phyloP scores from a whole-genome alignment of 768 basidiomycete genomes.

The Boletus vinaceobasis region DNA sequence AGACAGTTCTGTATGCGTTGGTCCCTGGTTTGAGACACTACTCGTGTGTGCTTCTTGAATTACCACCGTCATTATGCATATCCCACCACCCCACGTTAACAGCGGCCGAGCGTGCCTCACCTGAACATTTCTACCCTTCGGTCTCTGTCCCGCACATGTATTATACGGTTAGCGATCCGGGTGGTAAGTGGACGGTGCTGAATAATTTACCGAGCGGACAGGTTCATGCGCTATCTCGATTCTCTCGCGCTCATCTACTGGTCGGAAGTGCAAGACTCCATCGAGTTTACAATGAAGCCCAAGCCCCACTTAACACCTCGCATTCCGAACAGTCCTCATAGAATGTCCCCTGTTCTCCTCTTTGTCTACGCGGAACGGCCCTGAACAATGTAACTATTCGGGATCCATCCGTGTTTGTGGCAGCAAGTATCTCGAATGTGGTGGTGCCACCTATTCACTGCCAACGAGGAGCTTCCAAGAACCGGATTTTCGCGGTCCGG shows the following conservation, averaged over 20 bases:
- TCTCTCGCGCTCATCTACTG: constrained; percentile 9
- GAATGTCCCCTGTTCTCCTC: constrained; percentile 1
- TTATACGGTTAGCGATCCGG: background rate
- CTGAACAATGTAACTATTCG: constrained; percentile 3
- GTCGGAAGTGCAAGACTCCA: background rate
- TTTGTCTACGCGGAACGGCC: constrained; percentile 9
- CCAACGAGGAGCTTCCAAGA: constrained; percentile 2
- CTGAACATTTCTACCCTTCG: background rate
- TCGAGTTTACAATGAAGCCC: background rate
- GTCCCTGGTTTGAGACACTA: background rate
- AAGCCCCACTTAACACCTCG: background rate
- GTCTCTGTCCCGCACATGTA: constrained; percentile 7
- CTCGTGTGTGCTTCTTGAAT: background rate
- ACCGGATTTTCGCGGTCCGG: constrained; percentile 1
- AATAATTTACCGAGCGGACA: background rate
- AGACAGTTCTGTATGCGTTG: background rate
- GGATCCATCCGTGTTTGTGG: background rate
- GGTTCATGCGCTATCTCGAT: background rate
- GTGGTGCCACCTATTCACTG: constrained; percentile 4
- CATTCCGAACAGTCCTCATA: background rate
- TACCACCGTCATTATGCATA: background rate
- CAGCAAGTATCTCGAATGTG: background rate
- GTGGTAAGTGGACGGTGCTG: background rate
- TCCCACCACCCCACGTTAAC: constrained; percentile 4
- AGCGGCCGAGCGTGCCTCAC: constrained; percentile 1